Evolutionary conservation across 805 yeast genomes (phyloP), one percentile per base, ranked within the genome.

Genomic region (Wickerhamomyces canadensis): DNA sequence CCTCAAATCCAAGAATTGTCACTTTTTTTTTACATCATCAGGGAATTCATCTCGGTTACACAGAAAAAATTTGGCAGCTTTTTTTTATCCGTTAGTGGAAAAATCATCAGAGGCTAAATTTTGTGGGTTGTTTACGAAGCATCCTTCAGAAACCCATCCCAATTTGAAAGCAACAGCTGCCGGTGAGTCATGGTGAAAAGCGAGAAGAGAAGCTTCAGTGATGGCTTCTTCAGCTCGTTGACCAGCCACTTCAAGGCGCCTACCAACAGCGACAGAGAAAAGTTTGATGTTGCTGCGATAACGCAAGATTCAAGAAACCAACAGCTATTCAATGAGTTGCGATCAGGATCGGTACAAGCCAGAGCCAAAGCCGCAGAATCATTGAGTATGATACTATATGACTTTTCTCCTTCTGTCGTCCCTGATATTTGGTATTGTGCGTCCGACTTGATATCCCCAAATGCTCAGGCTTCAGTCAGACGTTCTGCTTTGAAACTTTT

Each of bases 381-480:
- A 16, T 57, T 86, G 29, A 60, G 72, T 6, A 67, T 67, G 2
- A 64, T 76, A 4, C 57, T 85, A 3, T 69, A 69, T 17, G 72
- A 68, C 33, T 69, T 68, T 34, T 64, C 79, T 4, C 68, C 78
- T 3, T 67, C 80, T 0, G 72, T 82, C 3, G 67, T 84, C 4
- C 78, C 85, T 0, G 88, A 83, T 43, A 67, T 85, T 2, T 86
- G 96, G 96, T 76, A 80, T 54, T 60, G 78, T 35, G 80, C 82
- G 0, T 63, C 73, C 41, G 74, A 70, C 35, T 58, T 80, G 54
- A 66, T 84, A 35, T 62, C 62, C 6, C 53, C 61, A 0, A 53
- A 55, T 3, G 54, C 50, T 23, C 56, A 54, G n/a, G 50, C 48
- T 16, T 38, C 55, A 1, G 63, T 59, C 14, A 56, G 80, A 19